Base-by-base conservation (phyloP, 768 basidiomycete genomes). In the Cystobasidium tubakii region DNA sequence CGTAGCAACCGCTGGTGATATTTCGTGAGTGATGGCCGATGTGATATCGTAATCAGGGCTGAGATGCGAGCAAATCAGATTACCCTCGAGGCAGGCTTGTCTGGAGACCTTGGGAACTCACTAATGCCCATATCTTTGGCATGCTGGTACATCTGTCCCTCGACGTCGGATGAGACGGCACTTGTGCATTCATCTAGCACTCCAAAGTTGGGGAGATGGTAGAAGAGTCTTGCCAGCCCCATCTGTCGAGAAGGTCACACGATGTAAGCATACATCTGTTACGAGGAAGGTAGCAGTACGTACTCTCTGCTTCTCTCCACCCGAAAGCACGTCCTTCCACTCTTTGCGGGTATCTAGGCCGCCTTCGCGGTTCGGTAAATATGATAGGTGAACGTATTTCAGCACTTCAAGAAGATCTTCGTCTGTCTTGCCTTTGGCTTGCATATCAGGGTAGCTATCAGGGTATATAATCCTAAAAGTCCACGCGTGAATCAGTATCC, bases 261-360 rank as follows among this genome's bases (percentile, higher is more conserved):
- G 1, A 1, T 7, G 46, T 64, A 34, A 13, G 43, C 43, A 73
- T 7, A 31, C 43, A 29, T 62, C 54, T 23, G 7, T 1, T 50
- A 7, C 31, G 25, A 1, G 19, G 0, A 46, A 21, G 1, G 17
- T 44, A 29, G 2, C 25, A 43, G 46, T 29, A 79, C 86, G 44
- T 74, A 90, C 89, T 79, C 94, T 82, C 81, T 98, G 95, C 82
- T 96, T 97, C 85, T 97, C 95, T 0, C 95, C 95, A 0, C 95
- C 95, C 77, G 91, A 93, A 78, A 95, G 82, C 55, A 97, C 91
- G 82, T 96, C 92, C 76, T 92, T 86, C 94, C 94, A 98, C 81
- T 97, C 94, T 82, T 96, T 97, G 79, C 89, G 83, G 31, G 91
- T 89, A 74, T 84, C 84, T 87, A 91, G 90, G 0, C 94, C 93